These are phyloP conservation scores for Spizellomyces sp. DNA, from an alignment of 192 early-diverging fungal genomes.

Conservation along the genomic window DNA sequence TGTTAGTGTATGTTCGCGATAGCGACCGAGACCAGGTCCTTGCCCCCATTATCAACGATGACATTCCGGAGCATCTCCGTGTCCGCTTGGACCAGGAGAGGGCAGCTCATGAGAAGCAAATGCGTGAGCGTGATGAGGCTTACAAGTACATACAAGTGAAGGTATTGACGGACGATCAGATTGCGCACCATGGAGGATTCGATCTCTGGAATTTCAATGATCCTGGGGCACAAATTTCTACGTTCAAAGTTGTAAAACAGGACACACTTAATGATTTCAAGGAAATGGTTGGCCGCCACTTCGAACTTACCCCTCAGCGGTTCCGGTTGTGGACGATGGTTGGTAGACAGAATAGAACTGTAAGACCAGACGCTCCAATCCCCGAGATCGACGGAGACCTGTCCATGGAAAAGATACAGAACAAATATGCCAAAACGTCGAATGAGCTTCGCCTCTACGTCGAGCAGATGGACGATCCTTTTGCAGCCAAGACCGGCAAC, in stretches of 20 bases:
- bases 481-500: too few species aligned
- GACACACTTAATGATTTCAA: slow-evolving; percentile 50
- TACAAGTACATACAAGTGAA: slow-evolving; percentile 67
- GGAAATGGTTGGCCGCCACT: slow-evolving; percentile 46
- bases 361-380: slow-evolving; percentile 79
- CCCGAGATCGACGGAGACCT: slow-evolving; percentile 43
- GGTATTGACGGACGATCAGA: slow-evolving; percentile 69
- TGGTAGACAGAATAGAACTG: slow-evolving; percentile 88
- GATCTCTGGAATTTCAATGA: slow-evolving; percentile 81
- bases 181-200: slow-evolving; percentile 77
- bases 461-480: slow-evolving; percentile 27
- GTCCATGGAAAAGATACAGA: slow-evolving; percentile 33
- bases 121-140: slow-evolving; percentile 70
- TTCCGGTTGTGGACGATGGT: slow-evolving; percentile 87
- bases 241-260: slow-evolving; percentile 59
- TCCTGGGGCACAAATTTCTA: slow-evolving; percentile 31
- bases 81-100: slow-evolving; percentile 65
- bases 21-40: slow-evolving; percentile 71
- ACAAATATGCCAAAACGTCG: slow-evolving; percentile 30
- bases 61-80: slow-evolving; percentile 83
- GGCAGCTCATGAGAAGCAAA: slow-evolving; percentile 54
- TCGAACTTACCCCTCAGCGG: slow-evolving; percentile 49
- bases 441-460: slow-evolving; percentile 49
- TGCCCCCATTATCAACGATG: slow-evolving; percentile 59
- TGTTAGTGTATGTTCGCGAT: slow-evolving; percentile 96